Base-by-base conservation (phyloP, 371 early-diverging fungal species). In the Chytridium lagenaria region DNA sequence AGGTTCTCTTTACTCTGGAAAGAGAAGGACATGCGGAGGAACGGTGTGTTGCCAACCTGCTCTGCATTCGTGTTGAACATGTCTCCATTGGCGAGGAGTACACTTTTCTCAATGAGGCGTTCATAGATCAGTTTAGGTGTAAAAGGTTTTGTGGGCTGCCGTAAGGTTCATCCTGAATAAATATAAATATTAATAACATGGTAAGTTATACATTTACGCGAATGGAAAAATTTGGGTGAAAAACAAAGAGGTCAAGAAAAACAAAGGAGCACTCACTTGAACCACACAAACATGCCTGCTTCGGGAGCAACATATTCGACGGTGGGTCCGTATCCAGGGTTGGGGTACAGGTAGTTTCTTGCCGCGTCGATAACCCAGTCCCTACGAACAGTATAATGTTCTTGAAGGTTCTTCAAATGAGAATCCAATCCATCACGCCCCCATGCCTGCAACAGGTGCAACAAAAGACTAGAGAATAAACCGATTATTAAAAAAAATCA, bases 241-340 rank as follows among this genome's bases (percentile, higher is more conserved):
- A n/a, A n/a, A n/a, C n/a, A n/a, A n/a, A n/a, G n/a, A n/a, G n/a
- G n/a, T n/a, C n/a, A n/a, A n/a, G n/a, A n/a, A 34, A 16, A n/a
- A 22, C 2, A 36, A 34, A 36, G 3, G 40, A 34, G 10, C 26
- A n/a, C 50, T 40, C 39, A 55, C 72, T 68, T 72, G 44, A 49
- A 59, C 68, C 68, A 73, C 34, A 73, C n/a, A 49, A 73, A 73
- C 73, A 73, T 73, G 2, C 73, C 73, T 12, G 59, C n/a, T 15
- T 50, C 50, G 2, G 73, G 73, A 2, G 57, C 40, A 37, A n/a
- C 59, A 30, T 37, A 73, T 3, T 67, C 67, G 1, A 50, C 73
- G 7, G 59, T 30, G 7, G 67, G 50, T 5, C 36, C 28, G 23
- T 23, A 28, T 2, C 55, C 72, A 1, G 3, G 5, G 28, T 5